Conservation (phyloP, 768 basidiomycete genomes). For the Lentinula edodes region DNA sequence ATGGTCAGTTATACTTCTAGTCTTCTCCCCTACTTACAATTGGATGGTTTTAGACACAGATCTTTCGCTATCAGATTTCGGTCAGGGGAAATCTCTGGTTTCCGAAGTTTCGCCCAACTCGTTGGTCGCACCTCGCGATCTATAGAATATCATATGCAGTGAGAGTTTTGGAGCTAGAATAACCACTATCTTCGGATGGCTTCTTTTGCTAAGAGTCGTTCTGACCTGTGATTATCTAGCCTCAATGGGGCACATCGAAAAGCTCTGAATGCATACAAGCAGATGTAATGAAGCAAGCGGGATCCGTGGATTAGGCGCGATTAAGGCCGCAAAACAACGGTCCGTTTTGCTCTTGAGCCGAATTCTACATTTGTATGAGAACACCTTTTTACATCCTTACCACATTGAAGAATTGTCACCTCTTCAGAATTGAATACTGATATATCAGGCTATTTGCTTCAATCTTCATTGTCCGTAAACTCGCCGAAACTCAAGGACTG, state of each 20-base stretch:
- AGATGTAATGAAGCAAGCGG: neutral
- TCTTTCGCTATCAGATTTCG: constrained; percentile 2
- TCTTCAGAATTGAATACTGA: constrained; percentile 2
- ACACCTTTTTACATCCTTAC: neutral
- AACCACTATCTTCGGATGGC: neutral
- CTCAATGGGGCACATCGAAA: neutral
- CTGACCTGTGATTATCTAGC: neutral
- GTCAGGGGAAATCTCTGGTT: constrained; percentile 1
- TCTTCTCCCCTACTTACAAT: neutral
- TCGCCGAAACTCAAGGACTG: neutral
- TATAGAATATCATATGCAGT: neutral
- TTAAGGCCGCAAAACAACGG: neutral
- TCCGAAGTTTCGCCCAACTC: constrained; percentile 1
- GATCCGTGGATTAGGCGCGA: neutral
- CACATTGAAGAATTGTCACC: neutral
- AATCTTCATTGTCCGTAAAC: constrained; percentile 3
- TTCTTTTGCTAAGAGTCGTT: constrained; percentile 15
- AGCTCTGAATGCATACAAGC: neutral
- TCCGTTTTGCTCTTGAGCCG: neutral
- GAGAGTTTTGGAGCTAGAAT: neutral
- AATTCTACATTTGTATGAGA: neutral
- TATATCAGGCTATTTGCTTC: constrained; percentile 6
- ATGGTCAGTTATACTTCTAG: neutral
- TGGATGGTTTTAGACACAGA: constrained; percentile 2
- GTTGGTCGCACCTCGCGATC: neutral